Base-by-base conservation (phyloP, 805 yeast species). In the Ogataea methanolica region DNA sequence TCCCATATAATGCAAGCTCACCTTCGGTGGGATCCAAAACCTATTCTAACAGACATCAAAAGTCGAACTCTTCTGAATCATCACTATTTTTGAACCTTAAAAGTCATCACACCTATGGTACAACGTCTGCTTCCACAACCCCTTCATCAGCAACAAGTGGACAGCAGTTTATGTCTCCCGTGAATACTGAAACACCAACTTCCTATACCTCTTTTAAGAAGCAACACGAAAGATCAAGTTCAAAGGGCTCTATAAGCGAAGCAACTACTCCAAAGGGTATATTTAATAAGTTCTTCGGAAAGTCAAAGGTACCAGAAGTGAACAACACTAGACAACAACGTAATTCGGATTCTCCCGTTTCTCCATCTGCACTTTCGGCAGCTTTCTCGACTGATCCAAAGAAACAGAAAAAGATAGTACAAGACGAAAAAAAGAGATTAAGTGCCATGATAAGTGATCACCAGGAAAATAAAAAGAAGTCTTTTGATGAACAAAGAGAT, bases 61-160 rank as follows among this genome's bases (percentile, higher is more conserved):
- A 86, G 47, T 75, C 84, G n/a, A 77, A 75, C 42, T 81, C 87
- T 0, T 76, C 83, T 0, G 85, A 80, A 46, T 72, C 80, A 1
- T 73, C 81, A 0, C 47, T 72, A 1, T 62, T 72, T 47, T 71
- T 66, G 67, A 16, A 48, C 15, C 36, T 69, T 22, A 71, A 69
- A 50, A 69, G 69, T 45, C 71, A 73, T 31, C 37, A n/a, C 15
- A 31, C 33, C 6, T 23, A 40, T 7, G 23, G 19, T 17, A 11
- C 42, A 6, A 29, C 26, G 11, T 6, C 42, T 42, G 68, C 74
- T 12, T 26, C n/a, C 21, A 33, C 36, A 15, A 23, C 41, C 11
- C 33, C 41, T 26, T 19, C 23, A 9, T 2, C 34, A n/a, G n/a
- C 41, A 12, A n/a, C 41, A 14, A 23, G 19, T 15, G 12, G 33